Base-by-base conservation (phyloP, 2,329 filamentous ascomycete genomes). In the Chrysosporium queenslandicum region DNA sequence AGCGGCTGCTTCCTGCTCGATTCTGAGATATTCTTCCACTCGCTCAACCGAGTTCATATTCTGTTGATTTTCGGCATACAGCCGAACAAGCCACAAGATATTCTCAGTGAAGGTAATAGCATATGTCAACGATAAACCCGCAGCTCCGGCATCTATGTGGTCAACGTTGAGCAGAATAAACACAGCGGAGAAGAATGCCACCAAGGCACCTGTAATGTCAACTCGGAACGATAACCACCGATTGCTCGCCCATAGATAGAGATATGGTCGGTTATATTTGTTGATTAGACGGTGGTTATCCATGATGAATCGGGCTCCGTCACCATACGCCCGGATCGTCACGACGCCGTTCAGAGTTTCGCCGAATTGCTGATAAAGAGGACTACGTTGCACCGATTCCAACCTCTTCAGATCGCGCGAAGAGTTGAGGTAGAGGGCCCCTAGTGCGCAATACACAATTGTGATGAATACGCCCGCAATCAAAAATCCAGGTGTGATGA, bases 31-130 rank as follows among this genome's bases (percentile, higher is more conserved):
- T 66, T 98, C 92, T 73, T 95, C 94, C 64, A 98, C 85, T 63
- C 92, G 87, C 71, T 98, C 92, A 46, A 97, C 90, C 2, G 91
- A 91, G 71, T 98, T 98, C 92, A 98, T 97, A 71, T 96, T 97
- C 70, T 98, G 92, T 71, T 98, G 92, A 63, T 97, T 96, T 64
- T 87, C 82, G 0, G 90, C 85, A 67, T 98, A 98, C 12, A 96
- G 77, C 43, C 92, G 84, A 27, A 98, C 90, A 52, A 97, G 82
- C 92, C 92, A 98, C 16, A 98, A 73, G 5, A 98, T 86, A 59
- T 95, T 97, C 68, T 98, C 92, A 0, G 90, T 94, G 63, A 98
- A 98, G 1, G 87, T 91, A 60, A 98, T 87, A 14, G 92, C 92
- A 63, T 98, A 98, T 47, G 88, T 95, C 62, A 98, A 75, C 4